phyloP scores from a whole-genome alignment of 179 eudicot genomes.

The Vitellaria paradoxa region DNA sequence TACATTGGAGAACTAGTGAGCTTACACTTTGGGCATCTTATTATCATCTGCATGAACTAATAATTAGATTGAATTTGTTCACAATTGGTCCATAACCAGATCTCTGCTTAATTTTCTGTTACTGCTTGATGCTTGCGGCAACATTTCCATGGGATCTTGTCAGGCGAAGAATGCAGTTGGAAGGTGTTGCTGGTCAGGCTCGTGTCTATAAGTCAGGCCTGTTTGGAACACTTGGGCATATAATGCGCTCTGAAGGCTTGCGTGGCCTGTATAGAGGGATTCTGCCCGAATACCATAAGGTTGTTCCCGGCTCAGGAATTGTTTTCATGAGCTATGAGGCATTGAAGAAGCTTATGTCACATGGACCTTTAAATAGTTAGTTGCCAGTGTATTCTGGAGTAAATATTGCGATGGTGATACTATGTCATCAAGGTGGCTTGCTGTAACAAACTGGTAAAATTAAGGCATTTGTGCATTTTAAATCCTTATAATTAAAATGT shows the following conservation, averaged over 20 bases:
- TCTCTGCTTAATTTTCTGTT: background rate
- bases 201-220: slow-evolving; percentile 46
- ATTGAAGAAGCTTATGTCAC: slow-evolving; percentile 49
- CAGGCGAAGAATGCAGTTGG: slow-evolving; percentile 65
- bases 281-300: slow-evolving; percentile 61
- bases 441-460: too few species aligned
- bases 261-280: slow-evolving; percentile 64
- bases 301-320: slow-evolving; percentile 67
- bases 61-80: too few species aligned
- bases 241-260: slow-evolving; percentile 46
- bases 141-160: slow-evolving; percentile 63
- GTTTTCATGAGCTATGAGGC: slow-evolving; percentile 65
- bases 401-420: too few species aligned
- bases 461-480: too few species aligned
- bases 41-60: too few species aligned
- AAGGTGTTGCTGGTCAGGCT: slow-evolving; percentile 56
- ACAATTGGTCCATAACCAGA: background rate
- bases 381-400: background rate
- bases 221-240: slow-evolving; percentile 45
- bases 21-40: too few species aligned
- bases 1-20: too few species aligned
- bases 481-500: too few species aligned
- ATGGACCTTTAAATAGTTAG: slow-evolving; percentile 13
- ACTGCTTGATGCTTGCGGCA: background rate
- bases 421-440: too few species aligned